Evolutionary conservation across 257 asterid genomes (phyloP).

Genomic region (Solanum appendiculatum): DNA sequence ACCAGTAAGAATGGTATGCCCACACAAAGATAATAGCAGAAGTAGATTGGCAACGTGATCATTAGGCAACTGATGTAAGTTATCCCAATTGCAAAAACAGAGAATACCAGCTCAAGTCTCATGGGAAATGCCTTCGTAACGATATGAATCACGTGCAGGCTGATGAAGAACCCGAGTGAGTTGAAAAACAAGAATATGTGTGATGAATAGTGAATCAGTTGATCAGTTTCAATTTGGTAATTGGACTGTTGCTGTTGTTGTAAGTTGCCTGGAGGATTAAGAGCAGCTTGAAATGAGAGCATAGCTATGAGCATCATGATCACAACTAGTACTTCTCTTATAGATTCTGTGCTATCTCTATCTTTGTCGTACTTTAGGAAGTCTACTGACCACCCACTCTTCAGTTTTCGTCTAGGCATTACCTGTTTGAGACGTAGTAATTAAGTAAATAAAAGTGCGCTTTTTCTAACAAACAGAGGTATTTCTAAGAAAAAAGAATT

Average conservation of each 20-base stretch:
- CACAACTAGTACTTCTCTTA: conserved; percentile 28
- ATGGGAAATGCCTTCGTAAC: conserved; percentile 27
- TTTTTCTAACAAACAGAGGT: not conserved
- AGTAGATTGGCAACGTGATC: not conserved
- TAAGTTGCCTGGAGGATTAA: conserved; percentile 56
- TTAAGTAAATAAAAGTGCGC: not conserved
- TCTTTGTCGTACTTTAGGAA: conserved; percentile 10
- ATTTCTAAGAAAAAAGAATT: not conserved
- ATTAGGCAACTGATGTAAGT: conserved; percentile 20
- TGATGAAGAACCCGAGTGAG: conserved; percentile 36
- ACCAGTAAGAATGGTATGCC: not conserved
- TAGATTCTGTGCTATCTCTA: conserved; percentile 25
- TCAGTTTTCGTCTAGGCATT: not conserved
- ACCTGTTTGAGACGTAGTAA: not conserved
- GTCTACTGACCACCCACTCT: not conserved
- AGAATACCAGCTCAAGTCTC: conserved; percentile 25
- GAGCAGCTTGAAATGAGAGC: conserved; percentile 43
- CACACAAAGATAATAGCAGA: not conserved
- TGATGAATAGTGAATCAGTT: not conserved
- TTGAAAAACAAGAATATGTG: conserved; percentile 17
- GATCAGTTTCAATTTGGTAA: not conserved
- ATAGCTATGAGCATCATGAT: conserved; percentile 32
- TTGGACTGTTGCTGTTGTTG: conserved; percentile 43
- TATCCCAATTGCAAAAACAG: conserved; percentile 11
- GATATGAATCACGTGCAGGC: conserved; percentile 27